A percentile compares a stretch with the other conserved stretches of the same genome.
phyloP scores from a whole-genome alignment of 169 alveolate genomes.

The Plasmodium adleri region DNA sequence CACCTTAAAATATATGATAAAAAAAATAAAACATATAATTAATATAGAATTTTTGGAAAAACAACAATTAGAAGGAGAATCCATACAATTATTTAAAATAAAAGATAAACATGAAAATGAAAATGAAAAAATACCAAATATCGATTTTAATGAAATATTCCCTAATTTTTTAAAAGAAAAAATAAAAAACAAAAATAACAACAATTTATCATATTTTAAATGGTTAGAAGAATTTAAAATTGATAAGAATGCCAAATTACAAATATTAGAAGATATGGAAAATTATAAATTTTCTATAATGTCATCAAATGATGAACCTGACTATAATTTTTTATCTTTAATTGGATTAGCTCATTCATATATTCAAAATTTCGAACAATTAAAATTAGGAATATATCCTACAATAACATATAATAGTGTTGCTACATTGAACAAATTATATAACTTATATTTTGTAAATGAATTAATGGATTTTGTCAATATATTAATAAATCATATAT shows the following conservation, averaged over 20 bases:
- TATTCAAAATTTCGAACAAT: slow-evolving; percentile 27
- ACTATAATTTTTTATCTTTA: slow-evolving; percentile 45
- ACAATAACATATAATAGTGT: slow-evolving; percentile 16
- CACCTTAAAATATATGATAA: slow-evolving; percentile 37
- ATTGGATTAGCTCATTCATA: slow-evolving; percentile 61
- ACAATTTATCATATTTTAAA: neutral
- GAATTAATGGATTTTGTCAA: slow-evolving; percentile 27
- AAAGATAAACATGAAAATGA: neutral
- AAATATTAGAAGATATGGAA: slow-evolving; percentile 42
- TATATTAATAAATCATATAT: slow-evolving; percentile 2
- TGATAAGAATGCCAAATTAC: slow-evolving; percentile 21
- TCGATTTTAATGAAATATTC: slow-evolving; percentile 22
- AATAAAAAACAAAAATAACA: slow-evolving; percentile 12
- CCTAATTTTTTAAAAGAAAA: slow-evolving; percentile 28
- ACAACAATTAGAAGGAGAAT: neutral
- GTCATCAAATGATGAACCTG: slow-evolving; percentile 14
- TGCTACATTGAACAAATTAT: slow-evolving; percentile 16
- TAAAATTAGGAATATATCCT: slow-evolving; percentile 47
- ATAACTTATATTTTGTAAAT: slow-evolving; percentile 42
- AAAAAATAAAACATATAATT: neutral
- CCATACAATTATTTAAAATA: slow-evolving; percentile 10
- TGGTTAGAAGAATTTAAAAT: slow-evolving; percentile 45
- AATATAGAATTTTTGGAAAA: slow-evolving; percentile 3
- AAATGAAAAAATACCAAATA: neutral
- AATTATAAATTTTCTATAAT: slow-evolving; percentile 59